phyloP scores from a whole-genome alignment of 257 asterid species.

The Cordia subcordata region DNA sequence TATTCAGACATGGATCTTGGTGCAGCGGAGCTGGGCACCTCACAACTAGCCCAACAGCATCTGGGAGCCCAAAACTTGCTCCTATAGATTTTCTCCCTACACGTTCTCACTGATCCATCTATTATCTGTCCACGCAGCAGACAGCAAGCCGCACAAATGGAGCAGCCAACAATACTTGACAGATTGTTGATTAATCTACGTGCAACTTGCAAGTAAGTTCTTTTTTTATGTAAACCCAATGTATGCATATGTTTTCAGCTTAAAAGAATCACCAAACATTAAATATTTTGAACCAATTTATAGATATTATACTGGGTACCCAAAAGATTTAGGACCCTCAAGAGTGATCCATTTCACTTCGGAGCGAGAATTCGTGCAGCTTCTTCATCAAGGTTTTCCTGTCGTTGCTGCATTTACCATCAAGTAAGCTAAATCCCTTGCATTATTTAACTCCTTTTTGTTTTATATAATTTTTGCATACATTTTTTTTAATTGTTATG shows the following conservation, averaged over 20 bases:
- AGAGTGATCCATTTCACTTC: slow-evolving; percentile 77
- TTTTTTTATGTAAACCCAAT: neutral
- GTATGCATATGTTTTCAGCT: neutral
- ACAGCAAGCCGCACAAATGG: neutral
- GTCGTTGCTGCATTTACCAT: slow-evolving; percentile 93
- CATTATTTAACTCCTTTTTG: neutral
- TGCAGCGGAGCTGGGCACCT: too few relatives aligned
- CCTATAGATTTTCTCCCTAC: too few relatives aligned
- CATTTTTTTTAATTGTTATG: slow-evolving; percentile 8
- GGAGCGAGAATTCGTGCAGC: slow-evolving; percentile 91
- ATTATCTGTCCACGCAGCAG: too few relatives aligned
- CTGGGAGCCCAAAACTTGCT: too few relatives aligned
- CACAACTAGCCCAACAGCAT: too few relatives aligned
- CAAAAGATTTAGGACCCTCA: slow-evolving; percentile 93
- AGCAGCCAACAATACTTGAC: neutral
- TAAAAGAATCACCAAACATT: neutral
- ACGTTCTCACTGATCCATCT: too few relatives aligned
- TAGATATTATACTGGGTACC: slow-evolving; percentile 86
- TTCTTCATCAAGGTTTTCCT: slow-evolving; percentile 89
- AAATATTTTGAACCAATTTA: neutral
- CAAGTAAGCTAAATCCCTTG: slow-evolving; percentile 33
- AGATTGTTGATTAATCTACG: slow-evolving; percentile 4
- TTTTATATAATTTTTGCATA: neutral
- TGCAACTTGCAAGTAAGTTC: slow-evolving; percentile 1
- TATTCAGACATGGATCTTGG: too few relatives aligned